Evolutionary conservation across 345 rosid species (phyloP), one percentile per base, ranked within the genome.

Genomic region (Trapa bicornis): DNA sequence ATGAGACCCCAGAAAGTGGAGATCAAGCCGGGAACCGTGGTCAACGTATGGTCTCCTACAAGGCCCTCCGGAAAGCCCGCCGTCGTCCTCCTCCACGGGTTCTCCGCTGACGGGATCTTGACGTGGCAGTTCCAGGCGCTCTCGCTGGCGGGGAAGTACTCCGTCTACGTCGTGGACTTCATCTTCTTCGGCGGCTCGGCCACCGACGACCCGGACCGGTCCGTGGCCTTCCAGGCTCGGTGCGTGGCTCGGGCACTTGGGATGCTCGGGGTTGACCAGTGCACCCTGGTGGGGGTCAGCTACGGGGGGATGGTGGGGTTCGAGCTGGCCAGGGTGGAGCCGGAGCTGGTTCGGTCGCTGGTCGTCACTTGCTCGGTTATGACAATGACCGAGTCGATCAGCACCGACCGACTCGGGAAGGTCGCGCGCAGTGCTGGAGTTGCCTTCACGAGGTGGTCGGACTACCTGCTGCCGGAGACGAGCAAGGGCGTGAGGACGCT

Each of bases 261-360:
- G 58, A 75, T 68, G 65, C 70, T 83, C 1, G 87, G 84, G 0
- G 89, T 81, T 41, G 65, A 58, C 63, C 69, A 41, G 66, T 83
- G 85, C 61, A 79, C 67, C 1, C 47, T 81, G 61, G 82, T 83
- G 12, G 77, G 85, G 54, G 22, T 74, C 5, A 80, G 87, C 67
- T 83, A 78, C 47, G 85, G 86, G 0, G 85, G 81, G 61, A 50
- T 76, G 67, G 81, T 78, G n/a, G 80, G 81, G 43, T 77, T 82
- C 75, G 77, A 73, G 66, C 71, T 85, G 80, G 85, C 83, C 0
- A 71, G 74, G 68, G 50, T 70, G 72, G 73, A 10, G 16, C 82
- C 85, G 5, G 74, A 77, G 9, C 64, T 85, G 74, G 85, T 82
- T 4, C 61, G 65, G 54, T 77, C 85, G 4, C 5, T 82, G 81